Percentiles rank a stretch among this genome's conserved stretches.
Conservation (phyloP, 148 eudicot species). For the Cornus kousa region DNA sequence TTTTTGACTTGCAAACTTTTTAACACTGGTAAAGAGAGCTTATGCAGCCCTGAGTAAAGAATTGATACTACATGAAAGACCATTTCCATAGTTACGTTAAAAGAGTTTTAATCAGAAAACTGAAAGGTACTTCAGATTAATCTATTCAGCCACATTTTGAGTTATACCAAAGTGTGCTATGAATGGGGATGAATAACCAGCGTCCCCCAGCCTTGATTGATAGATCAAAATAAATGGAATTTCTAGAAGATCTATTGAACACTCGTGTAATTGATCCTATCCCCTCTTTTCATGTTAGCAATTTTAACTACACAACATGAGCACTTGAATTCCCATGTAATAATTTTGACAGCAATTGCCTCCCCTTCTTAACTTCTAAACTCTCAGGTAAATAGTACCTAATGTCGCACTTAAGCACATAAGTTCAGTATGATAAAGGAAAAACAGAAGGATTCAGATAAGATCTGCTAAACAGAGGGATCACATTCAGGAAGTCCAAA, state of each 20-base stretch:
- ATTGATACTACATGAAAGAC: background rate
- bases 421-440: background rate
- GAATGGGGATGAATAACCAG: background rate
- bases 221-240: no score
- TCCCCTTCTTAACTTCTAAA: background rate
- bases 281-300: background rate
- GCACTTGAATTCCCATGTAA: background rate
- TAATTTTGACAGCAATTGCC: background rate
- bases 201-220: background rate
- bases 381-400: background rate
- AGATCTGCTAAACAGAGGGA: background rate
- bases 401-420: background rate
- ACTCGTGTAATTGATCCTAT: no score
- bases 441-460: no score
- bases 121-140: background rate
- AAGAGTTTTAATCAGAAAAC: no score
- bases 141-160: background rate
- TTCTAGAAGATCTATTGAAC: no score
- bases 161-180: background rate
- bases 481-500: background rate
- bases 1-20: background rate
- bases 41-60: background rate
- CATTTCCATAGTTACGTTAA: background rate
- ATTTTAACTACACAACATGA: background rate
- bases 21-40: background rate